Conservation (phyloP, 352 stramenopile genomes). For the Phytophthora hibernalis region DNA sequence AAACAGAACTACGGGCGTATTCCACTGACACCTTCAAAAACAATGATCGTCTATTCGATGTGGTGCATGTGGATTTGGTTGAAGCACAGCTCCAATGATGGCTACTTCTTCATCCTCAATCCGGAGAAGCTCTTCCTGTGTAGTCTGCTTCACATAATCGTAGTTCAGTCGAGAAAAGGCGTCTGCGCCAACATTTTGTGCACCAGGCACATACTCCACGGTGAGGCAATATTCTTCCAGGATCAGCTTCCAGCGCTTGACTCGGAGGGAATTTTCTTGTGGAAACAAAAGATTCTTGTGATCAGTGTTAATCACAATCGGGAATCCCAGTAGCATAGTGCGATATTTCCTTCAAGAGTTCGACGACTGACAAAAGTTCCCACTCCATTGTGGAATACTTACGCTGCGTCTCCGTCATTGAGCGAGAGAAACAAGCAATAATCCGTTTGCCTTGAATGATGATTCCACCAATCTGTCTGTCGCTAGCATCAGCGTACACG, state of each 20-base stretch:
- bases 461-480: not conserved
- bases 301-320: not conserved
- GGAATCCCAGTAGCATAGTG: conserved; percentile 4
- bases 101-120: not conserved
- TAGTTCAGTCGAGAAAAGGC: not conserved
- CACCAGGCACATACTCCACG: not conserved
- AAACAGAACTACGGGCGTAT: not conserved
- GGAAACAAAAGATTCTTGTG: conserved; percentile 1
- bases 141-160: conserved; percentile 2
- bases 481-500: conserved; percentile 1
- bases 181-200: conserved; percentile 12
- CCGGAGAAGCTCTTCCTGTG: conserved; percentile 7
- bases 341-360: conserved; percentile 9
- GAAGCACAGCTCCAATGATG: not conserved
- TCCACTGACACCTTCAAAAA: no score
- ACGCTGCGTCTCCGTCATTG: not conserved
- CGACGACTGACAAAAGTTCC: not conserved
- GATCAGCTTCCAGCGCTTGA: conserved; percentile 5
- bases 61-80: no score
- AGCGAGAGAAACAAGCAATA: conserved; percentile 11
- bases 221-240: conserved; percentile 10
- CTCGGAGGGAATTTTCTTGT: conserved; percentile 7
- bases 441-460: conserved; percentile 11
- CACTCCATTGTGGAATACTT: conserved; percentile 12
- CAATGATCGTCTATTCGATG: no score